These are phyloP conservation scores for Sporothrix dimorphospora DNA, from an alignment of 2,329 filamentous ascomycete species.

Conservation along the genomic window DNA sequence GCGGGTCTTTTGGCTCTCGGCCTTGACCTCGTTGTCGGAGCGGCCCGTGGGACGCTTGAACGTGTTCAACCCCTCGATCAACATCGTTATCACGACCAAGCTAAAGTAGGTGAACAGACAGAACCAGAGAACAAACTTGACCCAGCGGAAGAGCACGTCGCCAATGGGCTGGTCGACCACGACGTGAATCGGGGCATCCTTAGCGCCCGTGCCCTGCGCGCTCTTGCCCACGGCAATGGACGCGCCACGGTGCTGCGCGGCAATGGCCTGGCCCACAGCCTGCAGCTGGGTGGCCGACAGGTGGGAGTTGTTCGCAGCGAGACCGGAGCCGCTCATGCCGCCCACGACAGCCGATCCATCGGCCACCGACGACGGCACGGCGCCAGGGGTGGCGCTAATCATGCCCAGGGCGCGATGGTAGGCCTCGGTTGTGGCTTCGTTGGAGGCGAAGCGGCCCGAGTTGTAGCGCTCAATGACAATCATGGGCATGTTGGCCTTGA, in stretches of 20 bases:
- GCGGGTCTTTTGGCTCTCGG: conserved; percentile 86
- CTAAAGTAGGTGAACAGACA: conserved; percentile 77
- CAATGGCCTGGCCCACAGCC: conserved; percentile 80
- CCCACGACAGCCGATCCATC: conserved; percentile 22
- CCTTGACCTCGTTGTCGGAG: conserved; percentile 78
- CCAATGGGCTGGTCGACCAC: conserved; percentile 90
- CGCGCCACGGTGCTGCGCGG: conserved; percentile 69
- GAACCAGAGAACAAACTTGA: conserved; percentile 83
- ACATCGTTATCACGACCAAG: conserved; percentile 76
- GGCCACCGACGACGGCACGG: conserved; percentile 16
- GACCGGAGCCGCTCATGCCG: conserved; percentile 34
- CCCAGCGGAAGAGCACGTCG: conserved; percentile 82
- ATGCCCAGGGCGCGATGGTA: conserved; percentile 73
- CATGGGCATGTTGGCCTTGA: conserved; percentile 90
- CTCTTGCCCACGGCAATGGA: conserved; percentile 61
- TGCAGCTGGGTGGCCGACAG: conserved; percentile 67
- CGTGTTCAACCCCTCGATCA: conserved; percentile 78
- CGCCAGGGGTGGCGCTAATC: conserved; percentile 38
- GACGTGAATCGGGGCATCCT: conserved; percentile 88
- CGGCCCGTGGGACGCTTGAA: conserved; percentile 77
- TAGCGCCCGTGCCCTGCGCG: conserved; percentile 66
- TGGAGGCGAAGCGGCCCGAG: conserved; percentile 81
- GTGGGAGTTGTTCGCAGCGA: conserved; percentile 41
- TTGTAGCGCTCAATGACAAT: conserved; percentile 91
- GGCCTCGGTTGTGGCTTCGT: conserved; percentile 73